Evolutionary conservation across 345 rosid genomes (phyloP), one percentile per base, ranked within the genome.

Genomic region (Eutrema heterophyllum): DNA sequence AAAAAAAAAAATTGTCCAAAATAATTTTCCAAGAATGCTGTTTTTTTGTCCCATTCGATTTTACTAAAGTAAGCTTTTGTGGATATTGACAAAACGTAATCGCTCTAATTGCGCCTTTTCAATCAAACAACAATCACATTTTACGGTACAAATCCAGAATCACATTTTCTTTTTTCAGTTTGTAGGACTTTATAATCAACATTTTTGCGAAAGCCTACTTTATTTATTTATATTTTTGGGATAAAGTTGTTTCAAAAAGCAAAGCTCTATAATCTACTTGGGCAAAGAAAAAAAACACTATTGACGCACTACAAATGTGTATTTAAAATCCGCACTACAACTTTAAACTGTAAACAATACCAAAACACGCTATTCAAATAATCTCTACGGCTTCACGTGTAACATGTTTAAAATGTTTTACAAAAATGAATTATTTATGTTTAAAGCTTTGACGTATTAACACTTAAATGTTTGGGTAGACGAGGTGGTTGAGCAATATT

Each of bases 361-460:
- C n/a, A 54, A 21, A 50, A 63, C 41, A 50, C 32, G 49, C 2
- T 49, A 61, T 39, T 71, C 15, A 57, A 16, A 67, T 24, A 5
- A 60, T 67, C 44, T 57, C 9, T 27, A 49, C n/a, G 36, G 53
- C 26, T 48, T 48, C 67, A 66, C 67, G 72, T 39, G 44, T 58
- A 67, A 39, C 72, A 38, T 74, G 27, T 67, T 43, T 14, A 13
- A 13, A 24, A n/a, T 26, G 12, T 54, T 33, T 44, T 9, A 64
- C 15, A 2, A 24, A 30, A 35, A 14, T 21, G 41, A 5, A 49
- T 39, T 60, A 41, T 40, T 51, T 49, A 21, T 21, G 14, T 45
- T 10, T 6, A 48, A 56, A 46, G 26, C 44, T 45, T 58, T 10
- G 15, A 58, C 12, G 29, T 48, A 24, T 15, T 39, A 26, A 53